Evolutionary conservation across 2,329 filamentous ascomycete species (phyloP).

Genomic region (Fusarium sp.): DNA sequence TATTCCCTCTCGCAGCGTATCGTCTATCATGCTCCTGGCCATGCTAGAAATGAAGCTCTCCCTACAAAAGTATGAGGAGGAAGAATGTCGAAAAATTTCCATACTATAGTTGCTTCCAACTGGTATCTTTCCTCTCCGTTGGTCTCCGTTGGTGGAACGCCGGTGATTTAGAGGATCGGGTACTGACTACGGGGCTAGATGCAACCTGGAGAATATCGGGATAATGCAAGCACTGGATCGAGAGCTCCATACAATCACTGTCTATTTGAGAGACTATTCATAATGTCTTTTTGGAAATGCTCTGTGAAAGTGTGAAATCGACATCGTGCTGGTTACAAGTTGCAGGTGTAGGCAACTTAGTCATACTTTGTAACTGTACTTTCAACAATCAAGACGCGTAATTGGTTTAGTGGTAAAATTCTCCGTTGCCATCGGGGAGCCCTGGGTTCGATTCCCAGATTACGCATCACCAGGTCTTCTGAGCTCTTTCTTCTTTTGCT

Average conservation of each 20-base stretch:
- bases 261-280: not conserved
- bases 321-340: too few relatives aligned
- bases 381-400: not conserved
- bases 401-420: constrained; percentile 9
- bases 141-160: not conserved
- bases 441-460: constrained; percentile 12
- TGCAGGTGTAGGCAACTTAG: accelerated
- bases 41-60: not conserved
- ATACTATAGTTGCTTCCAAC: not conserved
- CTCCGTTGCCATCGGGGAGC: constrained; percentile 10
- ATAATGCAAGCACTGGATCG: not conserved
- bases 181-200: not conserved
- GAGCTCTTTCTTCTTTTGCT: not conserved
- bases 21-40: not conserved
- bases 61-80: not conserved
- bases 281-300: not conserved
- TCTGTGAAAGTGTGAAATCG: not conserved
- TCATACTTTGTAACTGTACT: too few relatives aligned
- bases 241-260: not conserved
- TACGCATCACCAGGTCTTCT: not conserved
- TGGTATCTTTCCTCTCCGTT: not conserved
- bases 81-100: not conserved
- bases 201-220: not conserved
- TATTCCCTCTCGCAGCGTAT: not conserved
- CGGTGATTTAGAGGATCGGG: not conserved